A percentile compares a stretch with the other conserved stretches of the same genome.
phyloP scores from a whole-genome alignment of 441 rosid genomes.

The Adansonia grandidieri region DNA sequence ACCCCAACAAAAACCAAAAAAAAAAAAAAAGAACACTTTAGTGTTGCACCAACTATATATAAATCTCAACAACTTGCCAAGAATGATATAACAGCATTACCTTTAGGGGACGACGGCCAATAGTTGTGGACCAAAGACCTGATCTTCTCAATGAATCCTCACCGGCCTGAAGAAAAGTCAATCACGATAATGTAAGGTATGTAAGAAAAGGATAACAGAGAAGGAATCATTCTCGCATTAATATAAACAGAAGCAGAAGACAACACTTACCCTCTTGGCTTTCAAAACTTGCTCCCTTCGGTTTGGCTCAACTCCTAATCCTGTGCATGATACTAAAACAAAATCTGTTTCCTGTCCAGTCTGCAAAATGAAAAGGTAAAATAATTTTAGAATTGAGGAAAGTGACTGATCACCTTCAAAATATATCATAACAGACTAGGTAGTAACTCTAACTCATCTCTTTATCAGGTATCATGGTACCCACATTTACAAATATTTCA shows the following conservation, averaged over 20 bases:
- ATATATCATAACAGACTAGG: background rate
- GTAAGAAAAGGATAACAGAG: constrained; percentile 17
- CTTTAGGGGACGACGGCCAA: constrained; percentile 93
- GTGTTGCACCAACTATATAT: background rate
- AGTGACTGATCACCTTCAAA: background rate
- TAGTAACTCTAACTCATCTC: background rate
- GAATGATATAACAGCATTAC: constrained; percentile 36
- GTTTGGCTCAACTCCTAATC: constrained; percentile 81
- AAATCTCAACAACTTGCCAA: constrained; percentile 8
- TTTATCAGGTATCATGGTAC: background rate
- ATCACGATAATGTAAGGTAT: background rate
- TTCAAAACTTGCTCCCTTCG: constrained; percentile 95
- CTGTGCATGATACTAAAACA: constrained; percentile 87
- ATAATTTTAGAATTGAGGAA: constrained; percentile 13
- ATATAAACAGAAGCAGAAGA: constrained; percentile 23
- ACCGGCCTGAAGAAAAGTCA: constrained; percentile 62
- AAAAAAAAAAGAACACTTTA: background rate
- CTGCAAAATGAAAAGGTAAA: constrained; percentile 49
- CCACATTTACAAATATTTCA: background rate
- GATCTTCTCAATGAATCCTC: constrained; percentile 93
- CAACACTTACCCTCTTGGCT: constrained; percentile 78
- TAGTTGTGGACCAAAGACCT: constrained; percentile 92
- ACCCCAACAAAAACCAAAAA: background rate
- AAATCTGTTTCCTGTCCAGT: constrained; percentile 96
- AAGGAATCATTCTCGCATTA: constrained; percentile 1